These are phyloP conservation scores for Erysimum cheiri DNA, from an alignment of 441 rosid species.

Conservation along the genomic window DNA sequence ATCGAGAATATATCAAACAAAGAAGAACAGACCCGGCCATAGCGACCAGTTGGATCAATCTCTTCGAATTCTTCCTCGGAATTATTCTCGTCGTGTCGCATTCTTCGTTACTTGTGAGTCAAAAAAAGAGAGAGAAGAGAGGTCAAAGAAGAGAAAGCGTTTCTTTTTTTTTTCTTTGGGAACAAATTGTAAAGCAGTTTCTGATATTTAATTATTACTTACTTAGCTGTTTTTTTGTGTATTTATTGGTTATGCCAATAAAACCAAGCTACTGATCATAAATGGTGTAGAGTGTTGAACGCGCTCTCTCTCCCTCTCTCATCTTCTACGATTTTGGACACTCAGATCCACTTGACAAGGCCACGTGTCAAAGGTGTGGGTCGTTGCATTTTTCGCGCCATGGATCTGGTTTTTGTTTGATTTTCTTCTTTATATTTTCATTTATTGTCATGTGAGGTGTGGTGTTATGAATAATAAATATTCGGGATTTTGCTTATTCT, in stretches of 20 bases:
- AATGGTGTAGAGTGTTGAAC: conserved; percentile 19
- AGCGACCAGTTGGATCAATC: conserved; percentile 88
- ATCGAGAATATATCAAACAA: not conserved
- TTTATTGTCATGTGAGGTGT: conserved; percentile 42
- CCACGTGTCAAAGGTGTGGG: conserved; percentile 46
- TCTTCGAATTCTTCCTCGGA: conserved; percentile 84
- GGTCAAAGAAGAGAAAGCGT: conserved; percentile 7
- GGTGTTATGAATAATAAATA: no score
- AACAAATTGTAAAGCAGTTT: conserved; percentile 6
- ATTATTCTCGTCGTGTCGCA: conserved; percentile 60
- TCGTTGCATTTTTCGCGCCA: conserved; percentile 46
- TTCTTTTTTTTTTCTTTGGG: not conserved
- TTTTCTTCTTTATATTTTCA: conserved; percentile 15
- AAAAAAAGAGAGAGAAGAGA: conserved; percentile 9
- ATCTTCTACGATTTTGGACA: conserved; percentile 19
- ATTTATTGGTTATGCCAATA: conserved; percentile 9
- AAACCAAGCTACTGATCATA: conserved; percentile 23
- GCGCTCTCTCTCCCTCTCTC: not conserved
- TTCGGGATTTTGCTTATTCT: no score
- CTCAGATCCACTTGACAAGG: conserved; percentile 42
- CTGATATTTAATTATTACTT: not conserved
- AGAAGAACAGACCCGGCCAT: conserved; percentile 77
- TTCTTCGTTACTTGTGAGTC: conserved; percentile 25
- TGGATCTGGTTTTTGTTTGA: conserved; percentile 27
- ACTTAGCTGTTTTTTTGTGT: not conserved